Base-by-base conservation (phyloP, 179 eudicot genomes). In the Camellia oleifera region DNA sequence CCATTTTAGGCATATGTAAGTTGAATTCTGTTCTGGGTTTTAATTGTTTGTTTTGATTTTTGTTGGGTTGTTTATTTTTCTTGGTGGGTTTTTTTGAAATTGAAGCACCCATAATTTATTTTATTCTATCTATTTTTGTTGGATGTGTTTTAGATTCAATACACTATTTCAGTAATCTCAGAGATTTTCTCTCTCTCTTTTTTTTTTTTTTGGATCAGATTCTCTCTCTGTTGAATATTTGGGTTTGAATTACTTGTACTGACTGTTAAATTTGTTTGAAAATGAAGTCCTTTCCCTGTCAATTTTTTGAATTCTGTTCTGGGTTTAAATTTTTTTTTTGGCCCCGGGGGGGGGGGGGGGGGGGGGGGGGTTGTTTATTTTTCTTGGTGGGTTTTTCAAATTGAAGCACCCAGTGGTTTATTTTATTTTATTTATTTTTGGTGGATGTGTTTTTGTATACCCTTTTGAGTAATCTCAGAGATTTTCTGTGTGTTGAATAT, bases 61-160 rank as follows among this genome's bases (percentile, higher is more conserved):
- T 74, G 0, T 7, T 56, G 23, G 14, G 75, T 8, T 13, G 3
- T 57, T 54, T 23, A 0, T 26, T 52, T n/a, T 74, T 52, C 4
- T 74, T 74, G 63, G 15, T 15, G 17, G 42, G 45, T 15, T 44
- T 67, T 60, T 60, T 12, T 23, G 52, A 46, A 12, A n/a, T 44
- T 69, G 81, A 45, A 44, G 53, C 32, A 40, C 40, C 14, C 13
- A 23, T 42, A 42, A 18, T 40, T 78, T 70, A 20, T 12, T 0
- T 14, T 77, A 26, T 26, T 32, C 40, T 32, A 32, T 32, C 2
- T 32, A 32, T 42, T 0, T 46, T 18, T 76, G 42, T 54, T 54
- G 3, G 48, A 46, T 53, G 61, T 23, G 75, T 20, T 71, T 52
- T 77, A 67, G 23, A 77, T 15, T 77, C 60, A 26, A 66, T 26